Evolutionary conservation across 169 alveolate genomes (phyloP).

Genomic region (Prorocentrum cordatum): DNA sequence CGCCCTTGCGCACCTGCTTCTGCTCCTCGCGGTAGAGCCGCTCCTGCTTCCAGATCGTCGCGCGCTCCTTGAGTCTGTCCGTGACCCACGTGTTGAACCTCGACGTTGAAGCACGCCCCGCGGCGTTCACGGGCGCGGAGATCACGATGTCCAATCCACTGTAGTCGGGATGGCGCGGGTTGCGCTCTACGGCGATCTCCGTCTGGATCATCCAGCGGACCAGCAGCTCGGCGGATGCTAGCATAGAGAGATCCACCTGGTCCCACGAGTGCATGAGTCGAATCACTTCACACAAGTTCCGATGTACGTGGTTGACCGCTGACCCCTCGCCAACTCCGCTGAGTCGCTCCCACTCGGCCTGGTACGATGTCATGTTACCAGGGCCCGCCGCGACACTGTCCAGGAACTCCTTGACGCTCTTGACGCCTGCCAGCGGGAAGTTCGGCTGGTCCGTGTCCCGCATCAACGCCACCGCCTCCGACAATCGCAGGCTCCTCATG

Average conservation of each 20-base stretch:
- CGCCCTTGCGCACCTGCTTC: background rate
- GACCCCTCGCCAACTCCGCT: no score
- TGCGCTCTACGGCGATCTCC: conserved; percentile 14
- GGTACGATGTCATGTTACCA: no score
- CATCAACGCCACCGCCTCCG: background rate
- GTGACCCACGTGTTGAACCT: background rate
- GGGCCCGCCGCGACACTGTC: background rate
- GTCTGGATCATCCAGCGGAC: conserved; percentile 2
- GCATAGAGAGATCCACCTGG: background rate
- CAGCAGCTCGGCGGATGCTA: background rate
- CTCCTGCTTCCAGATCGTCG: background rate
- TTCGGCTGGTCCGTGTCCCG: background rate
- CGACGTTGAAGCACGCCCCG: background rate
- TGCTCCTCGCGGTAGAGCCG: background rate
- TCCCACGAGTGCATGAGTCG: background rate
- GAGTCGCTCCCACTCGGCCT: no score
- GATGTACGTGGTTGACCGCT: no score
- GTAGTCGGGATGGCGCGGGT: no score
- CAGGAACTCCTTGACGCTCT: background rate
- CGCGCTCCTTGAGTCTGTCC: no score
- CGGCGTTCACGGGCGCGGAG: background rate
- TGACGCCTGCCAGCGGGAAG: background rate
- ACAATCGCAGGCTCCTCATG: background rate
- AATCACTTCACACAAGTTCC: background rate
- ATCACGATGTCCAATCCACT: no score